These are phyloP conservation scores for Chimonanthus praecox DNA, from an alignment of 164 flowering plant species.

Conservation along the genomic window DNA sequence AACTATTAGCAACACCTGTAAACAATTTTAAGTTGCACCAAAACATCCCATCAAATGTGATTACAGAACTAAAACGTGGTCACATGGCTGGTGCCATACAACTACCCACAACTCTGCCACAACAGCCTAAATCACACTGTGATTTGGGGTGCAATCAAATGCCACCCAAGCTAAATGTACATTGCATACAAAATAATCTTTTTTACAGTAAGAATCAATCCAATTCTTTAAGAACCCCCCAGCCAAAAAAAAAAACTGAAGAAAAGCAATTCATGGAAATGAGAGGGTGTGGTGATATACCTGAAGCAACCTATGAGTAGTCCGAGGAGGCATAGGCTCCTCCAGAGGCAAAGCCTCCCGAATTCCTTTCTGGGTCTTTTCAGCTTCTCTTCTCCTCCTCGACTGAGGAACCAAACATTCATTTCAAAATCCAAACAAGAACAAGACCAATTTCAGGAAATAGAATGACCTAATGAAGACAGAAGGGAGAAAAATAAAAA, in stretches of 20 bases:
- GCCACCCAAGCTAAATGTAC: not conserved
- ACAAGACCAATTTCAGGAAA: not conserved
- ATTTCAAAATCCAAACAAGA: not conserved
- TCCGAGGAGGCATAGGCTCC: conserved; percentile 43
- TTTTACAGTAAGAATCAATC: no score
- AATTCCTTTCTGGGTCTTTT: conserved; percentile 25
- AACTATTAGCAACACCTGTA: not conserved
- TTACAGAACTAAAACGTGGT: no score
- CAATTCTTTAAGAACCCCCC: no score
- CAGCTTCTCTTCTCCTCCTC: conserved; percentile 44
- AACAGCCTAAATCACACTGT: not conserved
- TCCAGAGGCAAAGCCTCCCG: conserved; percentile 10
- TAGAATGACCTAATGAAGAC: not conserved
- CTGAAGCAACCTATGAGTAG: conserved; percentile 85
- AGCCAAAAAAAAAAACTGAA: no score
- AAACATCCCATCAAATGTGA: not conserved
- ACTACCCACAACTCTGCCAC: not conserved
- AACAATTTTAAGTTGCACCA: not conserved
- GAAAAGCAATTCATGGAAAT: not conserved
- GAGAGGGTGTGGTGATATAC: conserved; percentile 20
- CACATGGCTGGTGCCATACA: no score
- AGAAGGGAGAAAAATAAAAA: not conserved
- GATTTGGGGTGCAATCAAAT: not conserved
- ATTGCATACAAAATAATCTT: not conserved
- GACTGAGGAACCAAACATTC: conserved; percentile 21